Percentiles rank a stretch among this genome's conserved stretches.
Evolutionary conservation across 1,139 yeast genomes (phyloP).

Genomic region (Hemisphaericaspora xylofermentans): DNA sequence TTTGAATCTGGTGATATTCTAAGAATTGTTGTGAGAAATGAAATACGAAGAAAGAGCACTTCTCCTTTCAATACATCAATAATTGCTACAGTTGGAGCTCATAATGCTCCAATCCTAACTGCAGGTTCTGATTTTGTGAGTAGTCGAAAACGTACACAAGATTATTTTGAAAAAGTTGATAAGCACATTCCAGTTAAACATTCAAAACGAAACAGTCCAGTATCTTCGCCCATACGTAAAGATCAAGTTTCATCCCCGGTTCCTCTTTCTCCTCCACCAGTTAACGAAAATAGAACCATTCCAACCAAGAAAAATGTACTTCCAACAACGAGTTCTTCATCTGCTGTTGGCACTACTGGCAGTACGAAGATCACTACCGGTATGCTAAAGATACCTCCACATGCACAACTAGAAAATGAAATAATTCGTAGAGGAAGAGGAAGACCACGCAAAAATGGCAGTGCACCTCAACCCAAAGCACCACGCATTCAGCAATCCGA

Average conservation of each 20-base stretch:
- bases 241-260: conserved; percentile 11
- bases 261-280: conserved; percentile 38
- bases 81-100: neutral
- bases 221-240: conserved; percentile 1
- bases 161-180: conserved; percentile 29
- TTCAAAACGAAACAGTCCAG: conserved; percentile 6
- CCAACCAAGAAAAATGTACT: conserved; percentile 28
- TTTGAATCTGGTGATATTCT: conserved; percentile 57
- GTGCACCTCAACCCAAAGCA: neutral
- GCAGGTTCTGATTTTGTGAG: conserved; percentile 10
- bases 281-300: conserved; percentile 20
- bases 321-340: conserved; percentile 10
- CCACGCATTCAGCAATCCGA: conserved; percentile 1
- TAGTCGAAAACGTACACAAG: conserved; percentile 24
- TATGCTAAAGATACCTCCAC: conserved; percentile 47
- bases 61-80: conserved; percentile 1
- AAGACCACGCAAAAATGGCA: neutral
- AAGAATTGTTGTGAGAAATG: conserved; percentile 48
- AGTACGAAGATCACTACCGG: conserved; percentile 61
- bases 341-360: conserved; percentile 8
- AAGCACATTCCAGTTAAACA: conserved; percentile 27
- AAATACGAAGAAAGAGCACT: conserved; percentile 5
- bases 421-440: conserved; percentile 10
- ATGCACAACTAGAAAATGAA: conserved; percentile 18
- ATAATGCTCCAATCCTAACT: conserved; percentile 1